Percentiles rank a stretch among this genome's conserved stretches.
Evolutionary conservation across 1,284 basidiomycete genomes (phyloP).

Genomic region (Cryptococcus floricola): DNA sequence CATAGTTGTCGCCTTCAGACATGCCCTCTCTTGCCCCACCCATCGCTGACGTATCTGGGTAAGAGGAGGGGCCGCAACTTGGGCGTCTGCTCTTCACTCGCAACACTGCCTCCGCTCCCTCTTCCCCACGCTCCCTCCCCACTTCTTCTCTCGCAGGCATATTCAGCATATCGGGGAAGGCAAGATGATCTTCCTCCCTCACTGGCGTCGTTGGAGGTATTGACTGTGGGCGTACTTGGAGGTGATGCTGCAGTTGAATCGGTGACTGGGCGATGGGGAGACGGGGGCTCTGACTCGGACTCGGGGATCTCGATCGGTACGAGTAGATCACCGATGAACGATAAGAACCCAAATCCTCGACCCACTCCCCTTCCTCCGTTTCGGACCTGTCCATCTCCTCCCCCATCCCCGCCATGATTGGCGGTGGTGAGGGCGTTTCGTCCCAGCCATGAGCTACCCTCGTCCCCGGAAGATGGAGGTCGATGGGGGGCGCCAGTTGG

Average conservation of each 20-base stretch:
- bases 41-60: slow-evolving; percentile 8
- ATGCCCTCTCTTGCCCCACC: neutral
- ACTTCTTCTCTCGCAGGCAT: neutral
- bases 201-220: neutral
- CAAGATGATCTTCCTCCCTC: neutral
- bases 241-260: neutral
- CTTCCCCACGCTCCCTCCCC: slow-evolving; percentile 4
- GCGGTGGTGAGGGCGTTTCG: neutral
- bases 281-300: slow-evolving; percentile 1
- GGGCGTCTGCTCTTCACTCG: slow-evolving; percentile 8
- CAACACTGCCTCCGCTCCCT: neutral
- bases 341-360: slow-evolving; percentile 12
- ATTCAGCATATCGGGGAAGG: slow-evolving; percentile 9
- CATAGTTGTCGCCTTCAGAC: neutral
- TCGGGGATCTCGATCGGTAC: slow-evolving; percentile 15
- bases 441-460: neutral
- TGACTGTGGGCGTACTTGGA: slow-evolving; percentile 2
- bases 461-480: neutral
- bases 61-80: slow-evolving; percentile 18
- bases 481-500: neutral
- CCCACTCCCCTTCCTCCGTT: slow-evolving; percentile 1
- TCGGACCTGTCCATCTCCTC: slow-evolving; percentile 1
- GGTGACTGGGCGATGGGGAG: neutral
- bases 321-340: slow-evolving; percentile 19
- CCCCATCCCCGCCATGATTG: slow-evolving; percentile 2